Conservation (phyloP, 192 early-diverging fungal genomes). For the Coemansia sp. region DNA sequence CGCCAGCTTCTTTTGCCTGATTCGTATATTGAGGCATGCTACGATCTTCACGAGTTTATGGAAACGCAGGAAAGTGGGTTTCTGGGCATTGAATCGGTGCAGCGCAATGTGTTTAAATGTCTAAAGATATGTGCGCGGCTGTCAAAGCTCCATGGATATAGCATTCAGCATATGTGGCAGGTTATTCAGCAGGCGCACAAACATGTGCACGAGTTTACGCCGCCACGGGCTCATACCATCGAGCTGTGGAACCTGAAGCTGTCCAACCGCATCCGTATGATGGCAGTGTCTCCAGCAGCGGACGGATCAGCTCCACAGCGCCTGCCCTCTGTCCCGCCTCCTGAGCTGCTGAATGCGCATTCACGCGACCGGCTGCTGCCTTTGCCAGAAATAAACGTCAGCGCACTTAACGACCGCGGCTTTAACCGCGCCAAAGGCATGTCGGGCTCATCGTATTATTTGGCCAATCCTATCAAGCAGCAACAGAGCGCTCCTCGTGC, state of each 20-base stretch:
- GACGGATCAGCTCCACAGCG: slow-evolving; percentile 49
- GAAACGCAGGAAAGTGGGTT: slow-evolving; percentile 6
- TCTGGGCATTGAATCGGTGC: slow-evolving; percentile 28
- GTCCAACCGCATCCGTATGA: slow-evolving; percentile 45
- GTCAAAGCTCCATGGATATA: slow-evolving; percentile 51
- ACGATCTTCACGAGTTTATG: slow-evolving; percentile 40
- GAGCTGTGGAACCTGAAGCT: slow-evolving; percentile 37
- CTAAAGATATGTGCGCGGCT: slow-evolving; percentile 49
- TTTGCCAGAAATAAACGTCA: slow-evolving; percentile 30
- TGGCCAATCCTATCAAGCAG: slow-evolving; percentile 28
- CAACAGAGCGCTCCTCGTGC: background rate
- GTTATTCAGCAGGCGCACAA: slow-evolving; percentile 40
- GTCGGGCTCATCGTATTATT: slow-evolving; percentile 39
- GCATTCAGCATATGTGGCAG: slow-evolving; percentile 53
- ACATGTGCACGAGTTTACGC: slow-evolving; percentile 23
- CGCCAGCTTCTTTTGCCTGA: slow-evolving; percentile 40
- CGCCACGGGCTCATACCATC: slow-evolving; percentile 31
- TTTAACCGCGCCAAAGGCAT: slow-evolving; percentile 29
- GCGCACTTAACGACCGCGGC: slow-evolving; percentile 26
- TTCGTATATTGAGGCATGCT: slow-evolving; percentile 48
- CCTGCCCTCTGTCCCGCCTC: slow-evolving; percentile 39
- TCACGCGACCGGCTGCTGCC: slow-evolving; percentile 35
- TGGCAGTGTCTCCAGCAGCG: slow-evolving; percentile 45
- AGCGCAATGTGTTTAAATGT: slow-evolving; percentile 53
- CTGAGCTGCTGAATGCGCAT: slow-evolving; percentile 29